phyloP scores from a whole-genome alignment of 2,329 filamentous ascomycete genomes.

The Aspergillus glaucus region DNA sequence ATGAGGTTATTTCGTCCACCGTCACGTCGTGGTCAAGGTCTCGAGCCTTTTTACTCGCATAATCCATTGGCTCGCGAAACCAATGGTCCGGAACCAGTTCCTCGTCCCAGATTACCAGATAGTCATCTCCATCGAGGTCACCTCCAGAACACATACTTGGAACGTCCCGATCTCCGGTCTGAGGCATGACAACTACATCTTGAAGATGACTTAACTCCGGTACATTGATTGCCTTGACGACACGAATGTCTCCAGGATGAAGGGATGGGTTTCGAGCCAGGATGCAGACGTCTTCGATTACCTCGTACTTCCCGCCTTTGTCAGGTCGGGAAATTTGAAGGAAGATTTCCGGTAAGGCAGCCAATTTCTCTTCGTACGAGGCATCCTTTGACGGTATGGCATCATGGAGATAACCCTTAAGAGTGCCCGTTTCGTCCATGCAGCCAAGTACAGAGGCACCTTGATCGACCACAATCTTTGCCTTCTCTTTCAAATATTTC shows the following conservation, averaged over 20 bases:
- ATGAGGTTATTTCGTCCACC: constrained; percentile 67
- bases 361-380: constrained; percentile 38
- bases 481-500: constrained; percentile 88
- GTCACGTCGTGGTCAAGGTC: constrained; percentile 58
- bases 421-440: constrained; percentile 71
- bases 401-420: constrained; percentile 63
- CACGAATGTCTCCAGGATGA: constrained; percentile 83
- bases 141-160: constrained; percentile 94
- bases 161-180: constrained; percentile 74
- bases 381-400: constrained; percentile 31
- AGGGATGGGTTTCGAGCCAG: constrained; percentile 89
- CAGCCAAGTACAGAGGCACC: constrained; percentile 86
- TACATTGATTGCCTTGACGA: constrained; percentile 76
- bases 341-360: constrained; percentile 75
- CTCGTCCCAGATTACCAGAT: constrained; percentile 85
- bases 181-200: constrained; percentile 82
- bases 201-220: constrained; percentile 67
- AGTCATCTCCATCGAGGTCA: constrained; percentile 94
- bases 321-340: constrained; percentile 65
- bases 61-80: constrained; percentile 74
- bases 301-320: constrained; percentile 49
- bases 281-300: constrained; percentile 72
- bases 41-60: constrained; percentile 53
- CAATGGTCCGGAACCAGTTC: constrained; percentile 63
- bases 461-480: constrained; percentile 71